Base-by-base conservation (phyloP, 2,329 filamentous ascomycete species). In the Pseudonectria buxi region DNA sequence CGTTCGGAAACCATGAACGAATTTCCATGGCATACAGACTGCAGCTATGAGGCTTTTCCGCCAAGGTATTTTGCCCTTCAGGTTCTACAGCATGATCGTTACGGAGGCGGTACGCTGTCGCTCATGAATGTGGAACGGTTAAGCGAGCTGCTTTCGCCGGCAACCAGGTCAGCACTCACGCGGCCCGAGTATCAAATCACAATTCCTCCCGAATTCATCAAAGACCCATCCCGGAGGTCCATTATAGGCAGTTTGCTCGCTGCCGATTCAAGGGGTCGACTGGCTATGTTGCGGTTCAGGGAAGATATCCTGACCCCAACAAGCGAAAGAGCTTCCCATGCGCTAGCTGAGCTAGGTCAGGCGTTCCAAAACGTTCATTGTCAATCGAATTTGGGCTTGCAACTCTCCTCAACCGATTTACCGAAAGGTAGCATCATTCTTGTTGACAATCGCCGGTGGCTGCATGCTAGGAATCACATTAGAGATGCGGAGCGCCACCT, bases 11-110 rank as follows among this genome's bases (percentile, higher is more conserved):
- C 64, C 1, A 65, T 63, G 60, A 40, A 57, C 0, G 47, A 61
- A 1, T 68, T 67, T 18, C 58, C 64, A 0, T 68, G 64, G 64
- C 64, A 67, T 30, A 67, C 61, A 0, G 64, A 67, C 31, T 67
- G 64, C 45, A 64, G 61, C 41, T 67, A 67, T 30, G 64, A 67
- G 31, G 33, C 53, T 1, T 40, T 43, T 0, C 51, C 59, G 1
- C 63, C 64, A 2, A 36, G 57, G 3, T 66, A 55, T 30, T 66
- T 68, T 30, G 64, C 62, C 0, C 54, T 67, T 0, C 64, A 67
- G 12, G 61, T 67, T 0, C 53, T 68, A 0, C 61, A 56, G n/a
- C 54, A 57, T 14, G 64, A 68, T 39, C 51, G 54, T 1, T 54
- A 33, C n/a, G 62, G 64, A 3, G 63, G 64, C 1, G 64, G 64